Evolutionary conservation across 495 filamentous ascomycete species (phyloP).

Genomic region (Aspergillus sclerotiicarbonarius): DNA sequence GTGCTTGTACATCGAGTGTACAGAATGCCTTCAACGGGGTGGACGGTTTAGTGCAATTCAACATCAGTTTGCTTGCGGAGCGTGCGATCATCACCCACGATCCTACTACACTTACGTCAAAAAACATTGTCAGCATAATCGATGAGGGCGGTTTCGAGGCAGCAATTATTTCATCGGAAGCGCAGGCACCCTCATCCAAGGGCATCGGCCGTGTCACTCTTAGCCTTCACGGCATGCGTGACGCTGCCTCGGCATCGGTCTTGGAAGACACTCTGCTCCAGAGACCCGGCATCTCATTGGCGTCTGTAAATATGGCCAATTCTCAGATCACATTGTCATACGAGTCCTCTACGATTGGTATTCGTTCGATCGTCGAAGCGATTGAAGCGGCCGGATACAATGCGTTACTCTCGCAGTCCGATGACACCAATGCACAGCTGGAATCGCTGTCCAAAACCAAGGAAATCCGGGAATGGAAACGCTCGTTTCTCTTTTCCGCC

Average conservation of each 20-base stretch:
- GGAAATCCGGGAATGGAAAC: conserved; percentile 90
- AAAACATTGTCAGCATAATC: conserved; percentile 64
- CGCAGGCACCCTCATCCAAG: conserved; percentile 30
- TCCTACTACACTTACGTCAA: conserved; percentile 60
- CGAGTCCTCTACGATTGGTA: conserved; percentile 65
- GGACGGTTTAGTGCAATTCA: conserved; percentile 79
- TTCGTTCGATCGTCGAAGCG: conserved; percentile 77
- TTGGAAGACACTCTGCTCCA: conserved; percentile 68
- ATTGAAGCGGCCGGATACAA: conserved; percentile 82
- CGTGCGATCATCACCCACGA: conserved; percentile 89
- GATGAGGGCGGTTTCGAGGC: conserved; percentile 86
- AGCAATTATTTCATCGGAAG: conserved; percentile 57
- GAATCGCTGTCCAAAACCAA: conserved; percentile 94
- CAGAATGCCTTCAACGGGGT: conserved; percentile 78
- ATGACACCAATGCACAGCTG: conserved; percentile 96
- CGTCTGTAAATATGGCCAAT: conserved; percentile 65
- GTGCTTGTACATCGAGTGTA: conserved; percentile 89
- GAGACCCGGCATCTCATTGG: conserved; percentile 68
- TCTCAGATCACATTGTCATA: conserved; percentile 69
- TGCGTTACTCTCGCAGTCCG: conserved; percentile 81
- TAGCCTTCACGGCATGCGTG: conserved; percentile 77
- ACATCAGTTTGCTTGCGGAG: conserved; percentile 89
- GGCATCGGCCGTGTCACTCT: conserved; percentile 59
- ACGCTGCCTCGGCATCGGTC: conserved; percentile 63
- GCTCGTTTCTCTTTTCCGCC: conserved; percentile 69